Base-by-base conservation (phyloP, 305 asterid species). In the Solanum hybrid region DNA sequence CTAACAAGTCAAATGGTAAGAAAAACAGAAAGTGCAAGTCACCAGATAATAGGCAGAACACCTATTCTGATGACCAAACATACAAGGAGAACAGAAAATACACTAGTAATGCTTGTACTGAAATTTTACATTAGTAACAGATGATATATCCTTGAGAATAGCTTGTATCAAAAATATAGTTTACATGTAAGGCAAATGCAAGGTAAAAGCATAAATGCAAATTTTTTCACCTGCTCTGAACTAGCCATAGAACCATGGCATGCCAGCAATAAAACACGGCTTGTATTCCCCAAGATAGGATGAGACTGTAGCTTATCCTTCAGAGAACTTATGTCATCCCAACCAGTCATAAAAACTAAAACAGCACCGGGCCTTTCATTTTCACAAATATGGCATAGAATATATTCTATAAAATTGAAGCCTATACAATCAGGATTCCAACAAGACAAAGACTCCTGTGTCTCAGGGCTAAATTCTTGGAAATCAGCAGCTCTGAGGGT, bases 221-320 rank as follows among this genome's bases (percentile, higher is more conserved):
- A 85, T 32, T 56, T 85, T 4, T 86, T 89, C 89, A 97, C 35
- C 35, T 34, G 35, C 35, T 97, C 99, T 79, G 94, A 93, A 93
- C 93, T 95, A 93, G 97, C 97, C 99, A 96, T 96, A 72, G 99
- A 94, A 88, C 99, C 98, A 88, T 97, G 99, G 94, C 99, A 97
- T 88, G 98, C 95, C 92, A 97, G 91, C 92, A 97, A 89, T 87
- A 96, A 92, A 93, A 95, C 98, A 29, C 91, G 95, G 89, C 90
- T 92, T 56, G 95, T 86, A 92, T 96, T 98, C 91, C 99, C 99
- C 89, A 96, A 86, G 71, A 96, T 77, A 89, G 93, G 94, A 95
- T 96, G 96, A 90, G 93, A 93, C 92, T 91, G 95, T 88, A 97
- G 98, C 93, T 95, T 95, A 72, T 97, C 96, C 91, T 94, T 97